These are phyloP conservation scores for Aulographum hederae DNA, from an alignment of 2,329 filamentous ascomycete species.

Conservation along the genomic window DNA sequence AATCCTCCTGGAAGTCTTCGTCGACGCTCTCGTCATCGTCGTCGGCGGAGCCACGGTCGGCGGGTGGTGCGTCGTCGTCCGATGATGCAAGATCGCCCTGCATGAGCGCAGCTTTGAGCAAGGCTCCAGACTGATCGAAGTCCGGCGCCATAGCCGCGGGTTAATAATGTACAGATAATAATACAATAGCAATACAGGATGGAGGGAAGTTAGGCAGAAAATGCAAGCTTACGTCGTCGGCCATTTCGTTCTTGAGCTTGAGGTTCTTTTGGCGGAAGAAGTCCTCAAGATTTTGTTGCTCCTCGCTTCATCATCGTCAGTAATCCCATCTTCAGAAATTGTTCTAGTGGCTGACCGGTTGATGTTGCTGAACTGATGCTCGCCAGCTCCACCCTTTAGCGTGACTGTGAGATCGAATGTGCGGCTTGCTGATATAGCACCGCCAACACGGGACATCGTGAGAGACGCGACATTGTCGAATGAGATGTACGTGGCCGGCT, in stretches of 20 bases:
- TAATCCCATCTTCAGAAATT: constrained; percentile 8
- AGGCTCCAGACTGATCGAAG: constrained; percentile 30
- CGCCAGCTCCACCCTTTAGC: constrained; percentile 69
- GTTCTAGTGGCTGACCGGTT: constrained; percentile 43
- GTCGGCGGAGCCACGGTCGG: constrained; percentile 78
- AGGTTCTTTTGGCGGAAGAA: constrained; percentile 96
- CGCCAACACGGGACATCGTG: constrained; percentile 89
- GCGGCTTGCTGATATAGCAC: constrained; percentile 78
- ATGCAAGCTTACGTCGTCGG: constrained; percentile 66
- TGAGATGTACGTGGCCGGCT: constrained; percentile 90
- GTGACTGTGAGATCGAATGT: constrained; percentile 95
- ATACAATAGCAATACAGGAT: constrained; percentile 6
- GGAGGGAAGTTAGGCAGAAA: background rate
- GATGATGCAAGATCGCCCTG: constrained; percentile 70
- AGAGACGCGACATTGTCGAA: constrained; percentile 85
- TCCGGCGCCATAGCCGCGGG: too few relatives aligned
- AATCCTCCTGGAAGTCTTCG: constrained; percentile 86
- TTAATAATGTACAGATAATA: constrained; percentile 10
- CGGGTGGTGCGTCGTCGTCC: constrained; percentile 55
- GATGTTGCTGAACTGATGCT: constrained; percentile 97
- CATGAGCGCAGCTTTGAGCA: constrained; percentile 62
- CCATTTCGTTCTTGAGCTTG: constrained; percentile 96
- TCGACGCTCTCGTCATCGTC: constrained; percentile 92
- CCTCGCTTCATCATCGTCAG: constrained; percentile 41
- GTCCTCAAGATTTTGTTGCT: constrained; percentile 86